Base-by-base conservation (phyloP, 495 filamentous ascomycete species). In the Hapsidospora chrysogenum region DNA sequence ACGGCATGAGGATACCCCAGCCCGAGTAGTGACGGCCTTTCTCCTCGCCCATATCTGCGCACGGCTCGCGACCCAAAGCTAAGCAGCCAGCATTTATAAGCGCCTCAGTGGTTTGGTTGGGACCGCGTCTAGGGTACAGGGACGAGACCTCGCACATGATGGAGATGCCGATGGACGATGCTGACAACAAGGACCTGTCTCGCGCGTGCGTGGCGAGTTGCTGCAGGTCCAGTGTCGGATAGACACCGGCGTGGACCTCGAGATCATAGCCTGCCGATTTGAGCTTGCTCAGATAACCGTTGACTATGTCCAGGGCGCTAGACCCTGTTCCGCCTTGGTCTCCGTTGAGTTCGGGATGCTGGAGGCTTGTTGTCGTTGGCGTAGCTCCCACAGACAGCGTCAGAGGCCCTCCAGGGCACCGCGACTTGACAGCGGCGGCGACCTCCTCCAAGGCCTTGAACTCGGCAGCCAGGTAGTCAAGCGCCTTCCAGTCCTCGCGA, bases 351-450 rank as follows among this genome's bases (percentile, higher is more conserved):
- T n/a, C n/a, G 15, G 40, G 48, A 40, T 58, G 47, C 26, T 66
- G 62, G 32, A 70, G 48, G 10, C 72, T 66, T 0, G 73, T 72
- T 7, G 76, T 72, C 6, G 84, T 89, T 2, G 84, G 85, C 23
- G 84, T 85, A 1, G 85, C 84, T 2, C 84, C 85, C 2, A 87
- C 73, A 3, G 75, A 80, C 10, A 93, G 54, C 1, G 74, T 62
- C 14, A 86, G 45, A 20, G 58, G 60, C 15, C 47, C 35, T 2
- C 29, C 21, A 6, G 11, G 1, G 19, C 22, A 14, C 14, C 58
- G 22, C 27, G 47, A 42, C 18, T 51, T 38, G 17, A 68, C 57
- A 8, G 40, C 31, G 5, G 40, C 37, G 9, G 69, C 53, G 3
- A 72, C 74, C 3, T 59, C 51, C 37, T 60, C 50, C 14, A 81